Conservation (phyloP, 139 green algal species). For the Chlorella sorokiniana region DNA sequence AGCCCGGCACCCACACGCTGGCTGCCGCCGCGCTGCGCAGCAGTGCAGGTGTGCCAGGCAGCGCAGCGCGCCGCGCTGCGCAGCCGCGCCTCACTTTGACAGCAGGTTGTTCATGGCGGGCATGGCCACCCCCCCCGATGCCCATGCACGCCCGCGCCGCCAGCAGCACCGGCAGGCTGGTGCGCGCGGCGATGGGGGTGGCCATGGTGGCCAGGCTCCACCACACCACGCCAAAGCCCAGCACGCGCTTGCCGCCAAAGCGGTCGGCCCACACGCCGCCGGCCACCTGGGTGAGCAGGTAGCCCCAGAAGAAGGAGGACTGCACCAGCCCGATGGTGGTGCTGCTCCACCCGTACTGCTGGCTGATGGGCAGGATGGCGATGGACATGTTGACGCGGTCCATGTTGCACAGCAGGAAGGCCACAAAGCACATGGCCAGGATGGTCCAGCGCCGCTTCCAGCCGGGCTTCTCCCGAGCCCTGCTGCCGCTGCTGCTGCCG, state of each 20-base stretch:
- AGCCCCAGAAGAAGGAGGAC: constrained; percentile 97
- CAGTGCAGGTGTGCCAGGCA: not conserved
- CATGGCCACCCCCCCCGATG: constrained; percentile 97
- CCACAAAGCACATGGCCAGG: constrained; percentile 86
- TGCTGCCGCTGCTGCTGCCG: not conserved
- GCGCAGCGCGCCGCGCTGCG: not conserved
- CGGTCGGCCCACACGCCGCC: constrained; percentile 93
- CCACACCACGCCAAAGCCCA: constrained; percentile 96
- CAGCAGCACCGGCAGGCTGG: constrained; percentile 85
- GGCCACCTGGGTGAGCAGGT: constrained; percentile 82
- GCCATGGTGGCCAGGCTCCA: constrained; percentile 91
- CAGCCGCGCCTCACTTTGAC: constrained; percentile 60
- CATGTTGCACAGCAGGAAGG: constrained; percentile 97
- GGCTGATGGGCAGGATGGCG: constrained; percentile 94
- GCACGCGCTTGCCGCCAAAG: constrained; percentile 92
- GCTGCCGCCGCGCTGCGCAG: not conserved
- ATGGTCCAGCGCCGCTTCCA: constrained; percentile 84
- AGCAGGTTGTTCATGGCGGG: constrained; percentile 98
- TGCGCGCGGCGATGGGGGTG: constrained; percentile 86
- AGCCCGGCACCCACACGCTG: not conserved
- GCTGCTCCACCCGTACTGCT: constrained; percentile 84
- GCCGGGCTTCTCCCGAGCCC: constrained; percentile 27
- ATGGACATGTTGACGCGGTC: constrained; percentile 98
- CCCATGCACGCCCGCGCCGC: constrained; percentile 88
- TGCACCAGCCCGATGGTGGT: constrained; percentile 94